Base-by-base conservation (phyloP, 495 filamentous ascomycete species). In the Penicillium paradoxum region DNA sequence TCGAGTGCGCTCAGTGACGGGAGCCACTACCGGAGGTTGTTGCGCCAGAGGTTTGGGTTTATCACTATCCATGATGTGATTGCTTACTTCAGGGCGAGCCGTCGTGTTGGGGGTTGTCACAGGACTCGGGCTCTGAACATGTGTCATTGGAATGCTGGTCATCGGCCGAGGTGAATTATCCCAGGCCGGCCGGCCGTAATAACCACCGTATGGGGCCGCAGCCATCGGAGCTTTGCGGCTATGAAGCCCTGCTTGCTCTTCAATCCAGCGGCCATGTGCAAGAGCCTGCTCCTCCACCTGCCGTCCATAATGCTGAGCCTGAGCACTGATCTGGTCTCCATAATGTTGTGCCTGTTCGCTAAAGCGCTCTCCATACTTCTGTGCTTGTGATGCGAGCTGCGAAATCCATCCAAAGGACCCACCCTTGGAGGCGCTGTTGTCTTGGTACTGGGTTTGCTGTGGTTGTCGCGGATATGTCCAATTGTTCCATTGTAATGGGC, bases 331-430 rank as follows among this genome's bases (percentile, higher is more conserved):
- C 49, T 71, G 68, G 45, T 73, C 71, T 4, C 72, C 72, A 45
- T 76, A 76, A 21, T 69, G 64, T 44, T 69, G 62, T 0, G 72
- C 73, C 42, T 73, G 72, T 40, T 73, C 70, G 14, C 58, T 61
- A 25, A 76, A 70, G 4, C 68, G 71, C 39, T 75, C 73, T 3
- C 72, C 73, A 41, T 76, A 76, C 32, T 72, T 70, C 49, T 76
- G 73, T 9, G 72, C 73, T 40, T 72, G 65, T 2, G 64, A 56
- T 38, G 68, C 69, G 14, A 77, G 58, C 10, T 60, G 58, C 0
- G 71, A 58, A 17, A 74, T 61, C 71, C 71, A 75, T 9, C 67
- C 66, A 1, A 72, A 32, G 3, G 70, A 51, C 0, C 71, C 68
- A 15, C 64, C 47, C 52, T 72, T 72, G 19, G 62, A 55, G 7